Percentiles rank a stretch among this genome's conserved stretches.
Conservation (phyloP, 2,329 filamentous ascomycete genomes). For the Stagonosporopsis chrysanthemi region DNA sequence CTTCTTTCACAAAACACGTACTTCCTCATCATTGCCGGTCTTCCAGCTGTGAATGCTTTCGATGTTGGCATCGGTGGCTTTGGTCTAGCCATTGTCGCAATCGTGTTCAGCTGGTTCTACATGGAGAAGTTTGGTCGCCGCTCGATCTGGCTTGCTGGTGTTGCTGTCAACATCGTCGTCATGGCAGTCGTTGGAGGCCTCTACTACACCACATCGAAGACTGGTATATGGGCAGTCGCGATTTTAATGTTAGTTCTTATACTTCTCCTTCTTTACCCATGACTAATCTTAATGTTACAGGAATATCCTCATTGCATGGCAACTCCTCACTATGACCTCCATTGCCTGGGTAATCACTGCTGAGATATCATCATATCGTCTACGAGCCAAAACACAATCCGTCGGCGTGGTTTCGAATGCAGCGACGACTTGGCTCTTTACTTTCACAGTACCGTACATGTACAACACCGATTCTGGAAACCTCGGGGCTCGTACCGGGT, state of each 20-base stretch:
- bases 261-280: not conserved
- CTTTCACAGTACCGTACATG: slow-evolving; percentile 51
- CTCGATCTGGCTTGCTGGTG: slow-evolving; percentile 16
- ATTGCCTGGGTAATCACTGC: slow-evolving; percentile 15
- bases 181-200: slow-evolving; percentile 12
- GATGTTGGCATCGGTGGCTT: slow-evolving; percentile 19
- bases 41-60: slow-evolving; percentile 12
- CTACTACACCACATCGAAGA: slow-evolving; percentile 6
- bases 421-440: slow-evolving; percentile 11
- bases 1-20: slow-evolving; percentile 14
- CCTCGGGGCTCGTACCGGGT: slow-evolving; percentile 52
- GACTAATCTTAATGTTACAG: not conserved
- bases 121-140: slow-evolving; percentile 19
- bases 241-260: slow-evolving; percentile 16
- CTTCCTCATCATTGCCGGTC: slow-evolving; percentile 16
- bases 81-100: slow-evolving; percentile 14
- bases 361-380: slow-evolving; percentile 10
- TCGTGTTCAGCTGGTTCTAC: slow-evolving; percentile 14
- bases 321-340: slow-evolving; percentile 14
- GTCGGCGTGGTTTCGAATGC: slow-evolving; percentile 13
- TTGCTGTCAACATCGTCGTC: slow-evolving; percentile 4
- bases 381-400: slow-evolving; percentile 11
- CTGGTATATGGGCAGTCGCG: slow-evolving; percentile 11
- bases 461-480: slow-evolving; percentile 53
- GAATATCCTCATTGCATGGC: slow-evolving; percentile 18